Base-by-base conservation (phyloP, 164 flowering plant genomes). In the Vitis cinerea region DNA sequence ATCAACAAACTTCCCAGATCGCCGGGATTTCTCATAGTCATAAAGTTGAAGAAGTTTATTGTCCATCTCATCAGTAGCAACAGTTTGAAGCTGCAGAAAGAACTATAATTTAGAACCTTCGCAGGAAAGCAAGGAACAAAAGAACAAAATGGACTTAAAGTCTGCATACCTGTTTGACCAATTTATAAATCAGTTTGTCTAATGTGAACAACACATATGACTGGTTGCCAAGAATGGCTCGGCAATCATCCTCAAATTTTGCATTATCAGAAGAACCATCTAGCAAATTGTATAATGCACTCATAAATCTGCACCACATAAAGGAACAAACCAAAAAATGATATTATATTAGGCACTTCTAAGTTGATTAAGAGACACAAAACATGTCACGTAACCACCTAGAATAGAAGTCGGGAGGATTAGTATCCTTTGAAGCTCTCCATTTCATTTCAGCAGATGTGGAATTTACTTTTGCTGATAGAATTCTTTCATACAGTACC, bases 181-280 rank as follows among this genome's bases (percentile, higher is more conserved):
- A 63, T 75, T 85, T 88, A 72, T 79, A 87, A 29, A 88, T 84
- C 67, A 88, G 63, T 71, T 85, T 88, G 79, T 88, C 93, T 72
- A 88, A 79, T 53, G 93, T 88, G 66, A 88, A 88, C 47, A 88
- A 67, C 67, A 88, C 83, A 79, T 88, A 88, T 19, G 93, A 85
- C 70, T 88, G 89, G 69, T 86, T 88, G 64, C 93, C 93, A 63
- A 87, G 77, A 11, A 88, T 74, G 37, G 89, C 79, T 69, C 93
- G 85, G 67, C 90, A 88, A 50, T 87, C 93, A 76, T 88, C 93
- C 75, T 88, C 93, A 72, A 83, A 88, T 63, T 80, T 86, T 60
- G 93, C 65, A 77, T 87, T 88, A 58, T 88, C 90, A 77, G 80
- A 74, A 61, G 88, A 80, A 64, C 93, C 93, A 76, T 87, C 90